phyloP scores from a whole-genome alignment of 2,329 filamentous ascomycete genomes.

The Trichoderma cornu-damae region DNA sequence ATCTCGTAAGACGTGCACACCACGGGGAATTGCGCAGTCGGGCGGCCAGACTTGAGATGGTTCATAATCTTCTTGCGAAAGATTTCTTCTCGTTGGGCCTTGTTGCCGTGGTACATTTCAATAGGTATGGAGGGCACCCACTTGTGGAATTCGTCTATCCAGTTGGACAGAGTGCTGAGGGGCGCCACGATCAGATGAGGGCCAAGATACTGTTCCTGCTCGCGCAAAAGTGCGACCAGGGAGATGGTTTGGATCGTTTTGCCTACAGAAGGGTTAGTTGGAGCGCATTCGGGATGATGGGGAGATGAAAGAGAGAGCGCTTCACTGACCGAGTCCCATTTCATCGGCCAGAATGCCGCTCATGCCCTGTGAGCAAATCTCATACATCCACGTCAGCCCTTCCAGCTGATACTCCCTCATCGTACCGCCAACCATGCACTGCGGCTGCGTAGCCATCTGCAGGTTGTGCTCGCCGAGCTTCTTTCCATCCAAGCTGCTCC shows the following conservation, averaged over 20 bases:
- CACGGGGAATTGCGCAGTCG: constrained; percentile 70
- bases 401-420: constrained; percentile 96
- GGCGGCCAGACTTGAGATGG: constrained; percentile 57
- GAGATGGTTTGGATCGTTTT: constrained; percentile 92
- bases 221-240: constrained; percentile 77
- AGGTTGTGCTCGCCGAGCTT: constrained; percentile 61
- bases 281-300: neutral
- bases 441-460: constrained; percentile 78
- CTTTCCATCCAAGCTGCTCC: constrained; percentile 55
- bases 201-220: constrained; percentile 75
- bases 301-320: neutral
- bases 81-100: constrained; percentile 70
- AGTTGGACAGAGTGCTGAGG: constrained; percentile 87
- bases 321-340: constrained; percentile 67
- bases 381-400: constrained; percentile 92
- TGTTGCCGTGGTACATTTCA: constrained; percentile 83
- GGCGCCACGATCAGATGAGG: constrained; percentile 90
- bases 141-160: constrained; percentile 87
- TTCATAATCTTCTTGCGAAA: constrained; percentile 66
- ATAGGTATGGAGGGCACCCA: constrained; percentile 90
- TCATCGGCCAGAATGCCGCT: constrained; percentile 90
- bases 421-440: constrained; percentile 75
- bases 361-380: constrained; percentile 72
- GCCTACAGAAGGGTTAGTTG: constrained; percentile 45
- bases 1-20: constrained; percentile 97